Evolutionary conservation across 1,284 basidiomycete genomes (phyloP).

Genomic region (Pseudozyma pruni): DNA sequence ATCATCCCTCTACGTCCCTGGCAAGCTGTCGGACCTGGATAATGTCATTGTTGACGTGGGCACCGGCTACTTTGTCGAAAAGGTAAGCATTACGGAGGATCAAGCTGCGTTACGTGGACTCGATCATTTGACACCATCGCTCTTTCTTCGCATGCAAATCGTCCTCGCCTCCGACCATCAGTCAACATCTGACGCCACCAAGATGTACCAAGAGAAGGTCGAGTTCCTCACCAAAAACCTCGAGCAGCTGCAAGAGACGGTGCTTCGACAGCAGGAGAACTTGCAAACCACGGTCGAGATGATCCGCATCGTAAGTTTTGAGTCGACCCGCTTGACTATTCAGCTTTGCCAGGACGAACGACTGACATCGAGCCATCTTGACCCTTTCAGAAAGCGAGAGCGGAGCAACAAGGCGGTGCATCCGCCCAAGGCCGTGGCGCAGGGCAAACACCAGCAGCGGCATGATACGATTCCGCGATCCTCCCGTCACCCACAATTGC

Average conservation of each 20-base stretch:
- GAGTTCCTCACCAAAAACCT: conserved; percentile 62
- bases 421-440: conserved; percentile 17
- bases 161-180: too few species aligned
- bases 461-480: not conserved
- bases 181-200: conserved; percentile 57
- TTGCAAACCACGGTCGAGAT: conserved; percentile 63
- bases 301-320: conserved; percentile 57
- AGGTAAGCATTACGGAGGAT: too few species aligned
- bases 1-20: conserved; percentile 93
- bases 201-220: conserved; percentile 61
- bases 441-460: conserved; percentile 16
- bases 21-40: conserved; percentile 82
- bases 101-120: too few species aligned
- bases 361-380: too few species aligned
- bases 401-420: conserved; percentile 31
- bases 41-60: conserved; percentile 94
- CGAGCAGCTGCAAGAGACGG: conserved; percentile 64
- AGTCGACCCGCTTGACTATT: not conserved
- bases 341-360: not conserved
- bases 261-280: conserved; percentile 65
- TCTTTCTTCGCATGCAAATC: too few species aligned
- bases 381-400: conserved; percentile 35
- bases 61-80: conserved; percentile 95
- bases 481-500: not conserved
- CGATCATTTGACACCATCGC: not conserved